Base-by-base conservation (phyloP, 2,329 filamentous ascomycete genomes). In the Byssoonygena ceratinophila region DNA sequence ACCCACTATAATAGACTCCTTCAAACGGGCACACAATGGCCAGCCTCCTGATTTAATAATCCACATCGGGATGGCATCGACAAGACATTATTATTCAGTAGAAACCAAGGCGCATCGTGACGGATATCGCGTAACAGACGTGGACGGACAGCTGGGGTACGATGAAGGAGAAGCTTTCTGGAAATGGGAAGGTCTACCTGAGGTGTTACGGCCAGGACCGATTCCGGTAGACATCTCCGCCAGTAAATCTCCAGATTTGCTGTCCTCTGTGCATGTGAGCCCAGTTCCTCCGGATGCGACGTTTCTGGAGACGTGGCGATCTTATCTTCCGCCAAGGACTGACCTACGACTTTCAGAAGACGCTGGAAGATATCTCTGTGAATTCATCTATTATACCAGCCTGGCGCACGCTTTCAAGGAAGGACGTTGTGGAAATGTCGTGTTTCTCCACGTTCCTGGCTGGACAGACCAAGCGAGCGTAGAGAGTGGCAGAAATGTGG, bases 41-140 rank as follows among this genome's bases (percentile, higher is more conserved):
- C 66, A 59, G 57, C 65, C 71, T 46, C 76, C 82, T 51, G 84
- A 94, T 66, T 69, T 84, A 27, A 75, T 82, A 20, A 66, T 94
- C 3, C 87, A 94, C 66, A 84, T 94, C 48, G 88, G 88, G 57
- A 88, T 94, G 77, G 85, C 87, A 0, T 72, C 65, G 64, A 84
- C 66, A 61, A 79, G 70, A 59, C 76, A 66, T 60, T 80, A 79
- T 59, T 94, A 91, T 65, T 77, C 79, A 9, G 72, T 91, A 7
- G 88, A 94, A 71, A 76, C 78, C 9, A 73, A 78, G 32, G 87
- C 78, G 0, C 83, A 86, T 62, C 77, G 85, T 34, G 81, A 86
- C 59, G 83, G 83, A 3, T 94, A 94, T 68, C 69, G 71, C 16
- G 76, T 83, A 59, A 71, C 71, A 18, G 88, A 94, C 64, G 78